A percentile compares a stretch with the other conserved stretches of the same genome.
Conservation (phyloP, 2,329 filamentous ascomycete genomes). For the Sporothrix brunneoviolacea region DNA sequence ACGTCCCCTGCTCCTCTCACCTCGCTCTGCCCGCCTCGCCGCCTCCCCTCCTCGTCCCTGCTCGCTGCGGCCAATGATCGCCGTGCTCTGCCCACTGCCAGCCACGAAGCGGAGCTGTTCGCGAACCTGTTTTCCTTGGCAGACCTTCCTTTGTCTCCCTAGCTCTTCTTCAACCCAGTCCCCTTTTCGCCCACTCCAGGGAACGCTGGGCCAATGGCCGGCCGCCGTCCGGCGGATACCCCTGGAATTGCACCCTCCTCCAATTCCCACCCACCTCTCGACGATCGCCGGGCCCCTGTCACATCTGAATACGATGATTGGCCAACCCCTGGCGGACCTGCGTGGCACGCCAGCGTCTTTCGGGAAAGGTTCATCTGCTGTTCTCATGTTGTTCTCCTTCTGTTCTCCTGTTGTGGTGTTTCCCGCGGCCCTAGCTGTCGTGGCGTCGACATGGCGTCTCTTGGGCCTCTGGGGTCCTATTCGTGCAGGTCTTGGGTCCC, state of each 20-base stretch:
- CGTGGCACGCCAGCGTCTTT: conserved; percentile 6
- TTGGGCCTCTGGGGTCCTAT: neutral
- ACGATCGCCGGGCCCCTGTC: neutral
- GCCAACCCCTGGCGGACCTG: conserved; percentile 6
- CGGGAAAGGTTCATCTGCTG: neutral
- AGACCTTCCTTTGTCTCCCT: neutral
- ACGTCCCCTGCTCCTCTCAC: neutral
- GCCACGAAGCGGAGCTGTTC: no score
- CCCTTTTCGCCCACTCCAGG: neutral
- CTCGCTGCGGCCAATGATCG: neutral
- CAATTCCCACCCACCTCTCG: neutral
- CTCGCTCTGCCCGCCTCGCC: neutral
- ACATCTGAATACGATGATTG: conserved; percentile 2
- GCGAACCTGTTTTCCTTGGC: conserved; percentile 9
- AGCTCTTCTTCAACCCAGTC: neutral
- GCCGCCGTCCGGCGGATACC: neutral
- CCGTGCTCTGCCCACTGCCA: no score
- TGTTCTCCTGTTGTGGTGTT: neutral
- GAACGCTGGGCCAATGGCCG: neutral
- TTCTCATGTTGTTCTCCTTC: neutral
- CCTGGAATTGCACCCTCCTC: conserved; percentile 7
- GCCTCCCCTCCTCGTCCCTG: neutral
- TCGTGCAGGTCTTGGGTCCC: no score
- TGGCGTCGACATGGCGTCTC: conserved; percentile 3
- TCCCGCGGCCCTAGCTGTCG: neutral